Conservation (phyloP, 768 basidiomycete species). For the Clitopilus hobsonii region DNA sequence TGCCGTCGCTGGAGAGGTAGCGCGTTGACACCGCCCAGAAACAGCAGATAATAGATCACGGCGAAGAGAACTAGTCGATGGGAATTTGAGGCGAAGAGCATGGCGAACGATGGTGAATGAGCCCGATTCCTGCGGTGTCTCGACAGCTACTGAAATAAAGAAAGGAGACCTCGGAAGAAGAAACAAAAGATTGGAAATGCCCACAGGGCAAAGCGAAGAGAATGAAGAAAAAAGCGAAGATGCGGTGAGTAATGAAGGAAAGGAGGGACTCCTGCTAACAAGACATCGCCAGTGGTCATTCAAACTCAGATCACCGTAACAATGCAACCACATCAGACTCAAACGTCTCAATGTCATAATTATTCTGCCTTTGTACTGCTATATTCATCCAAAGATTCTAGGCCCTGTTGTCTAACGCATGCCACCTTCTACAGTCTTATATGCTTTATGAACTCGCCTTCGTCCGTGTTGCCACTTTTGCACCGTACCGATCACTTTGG, state of each 20-base stretch:
- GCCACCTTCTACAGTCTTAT: constrained; percentile 81
- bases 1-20: constrained; percentile 32
- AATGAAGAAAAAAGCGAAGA: constrained; percentile 19
- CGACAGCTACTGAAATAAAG: constrained; percentile 25
- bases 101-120: constrained; percentile 30
- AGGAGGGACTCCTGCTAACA: constrained; percentile 9
- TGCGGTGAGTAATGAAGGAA: constrained; percentile 1
- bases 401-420: constrained; percentile 33
- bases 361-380: neutral
- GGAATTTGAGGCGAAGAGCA: constrained; percentile 29
- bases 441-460: constrained; percentile 61
- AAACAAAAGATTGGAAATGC: constrained; percentile 42
- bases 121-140: constrained; percentile 51
- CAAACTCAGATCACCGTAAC: constrained; percentile 20
- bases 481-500: constrained; percentile 46
- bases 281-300: constrained; percentile 4
- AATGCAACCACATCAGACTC: constrained; percentile 12
- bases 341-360: neutral
- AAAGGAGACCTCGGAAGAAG: constrained; percentile 22
- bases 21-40: constrained; percentile 27
- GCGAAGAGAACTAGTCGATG: constrained; percentile 28
- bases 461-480: constrained; percentile 38
- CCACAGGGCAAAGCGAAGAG: constrained; percentile 30
- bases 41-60: constrained; percentile 33
- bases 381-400: neutral